These are phyloP conservation scores for Apophysomyces sp. DNA, from an alignment of 371 early-diverging fungal genomes.

Conservation along the genomic window DNA sequence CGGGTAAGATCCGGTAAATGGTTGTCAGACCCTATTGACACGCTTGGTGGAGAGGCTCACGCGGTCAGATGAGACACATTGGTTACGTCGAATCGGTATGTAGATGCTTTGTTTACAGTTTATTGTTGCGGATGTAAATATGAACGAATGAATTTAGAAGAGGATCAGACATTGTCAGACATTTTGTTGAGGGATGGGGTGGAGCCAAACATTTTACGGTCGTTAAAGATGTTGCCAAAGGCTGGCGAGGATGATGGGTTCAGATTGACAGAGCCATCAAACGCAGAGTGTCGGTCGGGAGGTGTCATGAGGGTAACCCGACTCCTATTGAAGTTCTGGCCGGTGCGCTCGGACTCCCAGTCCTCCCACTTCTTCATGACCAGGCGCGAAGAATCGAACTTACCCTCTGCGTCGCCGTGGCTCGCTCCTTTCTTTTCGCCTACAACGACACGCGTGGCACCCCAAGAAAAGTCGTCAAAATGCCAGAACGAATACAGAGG, in stretches of 20 bases:
- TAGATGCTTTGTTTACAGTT: conserved; percentile 3
- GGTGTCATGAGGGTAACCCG: conserved; percentile 36
- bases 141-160: neutral
- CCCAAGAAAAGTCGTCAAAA: conserved; percentile 97
- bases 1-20: no score
- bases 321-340: conserved; percentile 29
- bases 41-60: no score
- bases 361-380: conserved; percentile 70
- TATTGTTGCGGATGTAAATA: neutral
- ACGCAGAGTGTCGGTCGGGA: conserved; percentile 21
- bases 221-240: conserved; percentile 47
- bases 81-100: no score
- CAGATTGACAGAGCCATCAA: conserved; percentile 18
- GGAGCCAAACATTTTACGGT: conserved; percentile 50
- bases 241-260: conserved; percentile 26
- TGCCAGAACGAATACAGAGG: conserved; percentile 97
- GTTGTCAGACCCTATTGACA: no score
- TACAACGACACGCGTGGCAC: conserved; percentile 77
- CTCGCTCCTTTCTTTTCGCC: conserved; percentile 69
- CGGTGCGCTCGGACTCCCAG: conserved; percentile 70
- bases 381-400: conserved; percentile 64
- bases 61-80: no score
- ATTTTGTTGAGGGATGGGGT: conserved; percentile 16
- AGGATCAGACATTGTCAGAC: neutral
- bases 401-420: conserved; percentile 63